A percentile compares a stretch with the other conserved stretches of the same genome.
Conservation (phyloP, 1,284 basidiomycete species). For the Binderoboletus segoi region DNA sequence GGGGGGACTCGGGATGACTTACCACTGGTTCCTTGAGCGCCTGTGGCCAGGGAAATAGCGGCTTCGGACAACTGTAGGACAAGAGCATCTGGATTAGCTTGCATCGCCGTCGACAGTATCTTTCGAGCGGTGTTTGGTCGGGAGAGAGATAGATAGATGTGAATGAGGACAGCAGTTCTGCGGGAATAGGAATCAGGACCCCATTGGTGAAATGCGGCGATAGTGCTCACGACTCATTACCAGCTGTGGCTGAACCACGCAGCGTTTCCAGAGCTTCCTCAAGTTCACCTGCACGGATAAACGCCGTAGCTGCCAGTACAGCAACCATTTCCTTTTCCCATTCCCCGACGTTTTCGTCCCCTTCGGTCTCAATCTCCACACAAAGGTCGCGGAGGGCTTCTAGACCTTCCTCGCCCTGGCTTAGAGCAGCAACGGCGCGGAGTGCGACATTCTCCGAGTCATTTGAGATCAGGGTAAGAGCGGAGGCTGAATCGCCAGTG, state of each 20-base stretch:
- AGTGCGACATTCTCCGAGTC: slow-evolving; percentile 66
- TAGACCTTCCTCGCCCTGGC: slow-evolving; percentile 65
- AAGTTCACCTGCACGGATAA: slow-evolving; percentile 78
- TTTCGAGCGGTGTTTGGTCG: slow-evolving; percentile 85
- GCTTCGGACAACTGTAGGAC: slow-evolving; percentile 90
- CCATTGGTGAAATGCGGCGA: slow-evolving; percentile 4
- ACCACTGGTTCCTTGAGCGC: slow-evolving; percentile 57
- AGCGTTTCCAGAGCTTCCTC: slow-evolving; percentile 92
- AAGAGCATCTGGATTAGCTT: slow-evolving; percentile 87
- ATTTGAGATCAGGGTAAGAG: slow-evolving; percentile 57
- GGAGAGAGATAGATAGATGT: slow-evolving; percentile 85
- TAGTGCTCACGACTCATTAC: slow-evolving; percentile 57
- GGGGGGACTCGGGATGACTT: not conserved
- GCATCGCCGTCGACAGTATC: slow-evolving; percentile 79
- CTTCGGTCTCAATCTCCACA: slow-evolving; percentile 81
- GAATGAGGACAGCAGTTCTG: slow-evolving; percentile 80
- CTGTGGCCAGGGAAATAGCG: slow-evolving; percentile 80
- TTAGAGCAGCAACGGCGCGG: slow-evolving; percentile 73
- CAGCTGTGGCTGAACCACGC: slow-evolving; percentile 64
- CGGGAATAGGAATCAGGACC: not conserved
- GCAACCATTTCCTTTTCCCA: slow-evolving; percentile 72
- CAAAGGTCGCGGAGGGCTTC: slow-evolving; percentile 85
- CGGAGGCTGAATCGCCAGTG: slow-evolving; percentile 59
- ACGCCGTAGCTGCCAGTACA: slow-evolving; percentile 82
- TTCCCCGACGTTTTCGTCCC: slow-evolving; percentile 60